Evolutionary conservation across 352 stramenopile species (phyloP).

Genomic region (Pythium coloratum): DNA sequence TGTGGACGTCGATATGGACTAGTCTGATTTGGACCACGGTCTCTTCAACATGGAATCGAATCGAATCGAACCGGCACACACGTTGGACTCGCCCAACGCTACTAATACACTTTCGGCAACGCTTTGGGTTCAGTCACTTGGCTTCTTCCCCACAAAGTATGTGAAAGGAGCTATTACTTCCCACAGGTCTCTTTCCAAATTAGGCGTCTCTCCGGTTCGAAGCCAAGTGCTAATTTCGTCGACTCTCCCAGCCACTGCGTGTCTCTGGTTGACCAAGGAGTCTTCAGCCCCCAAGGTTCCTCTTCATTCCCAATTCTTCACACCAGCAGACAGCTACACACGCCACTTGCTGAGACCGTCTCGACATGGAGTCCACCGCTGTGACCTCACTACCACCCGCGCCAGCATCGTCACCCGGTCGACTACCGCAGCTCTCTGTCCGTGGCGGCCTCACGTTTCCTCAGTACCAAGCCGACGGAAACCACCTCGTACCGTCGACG

Average conservation of each 20-base stretch:
- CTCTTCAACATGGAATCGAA: neutral
- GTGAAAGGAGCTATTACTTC: neutral
- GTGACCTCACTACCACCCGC: neutral
- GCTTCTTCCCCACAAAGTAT: too few species aligned
- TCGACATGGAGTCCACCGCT: slow-evolving; percentile 1
- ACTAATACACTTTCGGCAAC: neutral
- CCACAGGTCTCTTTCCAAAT: neutral
- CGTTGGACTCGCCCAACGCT: neutral
- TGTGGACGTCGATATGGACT: neutral
- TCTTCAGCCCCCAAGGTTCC: neutral
- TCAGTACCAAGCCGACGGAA: slow-evolving; percentile 28
- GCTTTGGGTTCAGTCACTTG: neutral
- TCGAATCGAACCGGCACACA: too few species aligned
- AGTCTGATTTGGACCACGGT: neutral
- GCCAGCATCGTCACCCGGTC: slow-evolving; percentile 12
- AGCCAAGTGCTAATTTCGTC: neutral
- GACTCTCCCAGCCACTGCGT: neutral
- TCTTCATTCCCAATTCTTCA: neutral
- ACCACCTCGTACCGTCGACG: neutral
- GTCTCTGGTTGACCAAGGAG: neutral
- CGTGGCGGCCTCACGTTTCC: slow-evolving; percentile 6
- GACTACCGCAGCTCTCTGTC: slow-evolving; percentile 13
- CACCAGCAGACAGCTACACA: neutral
- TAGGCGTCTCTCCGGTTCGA: neutral
- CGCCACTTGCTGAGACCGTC: neutral